A percentile compares a stretch with the other conserved stretches of the same genome.
These are phyloP conservation scores for Aspergillus ostianus DNA, from an alignment of 495 filamentous ascomycete genomes.

Conservation along the genomic window DNA sequence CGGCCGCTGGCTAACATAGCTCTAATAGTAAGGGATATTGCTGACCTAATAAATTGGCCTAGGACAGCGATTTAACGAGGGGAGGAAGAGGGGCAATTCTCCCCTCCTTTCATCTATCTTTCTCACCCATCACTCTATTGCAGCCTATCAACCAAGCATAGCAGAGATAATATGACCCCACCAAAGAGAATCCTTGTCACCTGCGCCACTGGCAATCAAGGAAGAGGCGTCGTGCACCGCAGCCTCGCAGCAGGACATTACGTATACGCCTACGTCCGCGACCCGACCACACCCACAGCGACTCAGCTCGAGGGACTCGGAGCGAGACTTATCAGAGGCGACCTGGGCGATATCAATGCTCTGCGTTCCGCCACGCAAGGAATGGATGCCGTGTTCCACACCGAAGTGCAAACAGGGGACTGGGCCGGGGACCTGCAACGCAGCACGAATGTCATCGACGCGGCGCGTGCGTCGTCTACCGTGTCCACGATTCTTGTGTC, in stretches of 20 bases:
- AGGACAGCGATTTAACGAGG: too few species aligned
- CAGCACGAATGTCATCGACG: constrained; percentile 6
- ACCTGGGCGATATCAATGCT: neutral
- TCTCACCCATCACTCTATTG: too few species aligned
- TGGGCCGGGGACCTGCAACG: neutral
- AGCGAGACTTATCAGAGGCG: neutral
- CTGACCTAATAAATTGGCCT: too few species aligned
- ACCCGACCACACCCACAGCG: constrained; percentile 1
- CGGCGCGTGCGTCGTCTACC: neutral
- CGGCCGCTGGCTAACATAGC: too few species aligned
- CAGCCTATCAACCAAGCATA: too few species aligned
- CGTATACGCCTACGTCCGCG: constrained; percentile 3
- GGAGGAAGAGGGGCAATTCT: too few species aligned
- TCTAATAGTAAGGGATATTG: too few species aligned
- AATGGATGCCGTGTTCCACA: constrained; percentile 2
- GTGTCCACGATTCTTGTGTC: constrained; percentile 3
- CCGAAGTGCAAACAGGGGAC: neutral
- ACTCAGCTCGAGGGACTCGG: neutral
- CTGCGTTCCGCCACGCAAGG: neutral
- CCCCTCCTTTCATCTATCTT: too few species aligned
- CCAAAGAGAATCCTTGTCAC: too few species aligned
- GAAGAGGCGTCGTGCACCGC: constrained; percentile 1
- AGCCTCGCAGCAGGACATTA: neutral
- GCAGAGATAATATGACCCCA: too few species aligned
- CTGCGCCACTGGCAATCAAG: constrained; percentile 6